Percentiles rank a stretch among this genome's conserved stretches.
Evolutionary conservation across 192 early-diverging fungal genomes (phyloP).

Genomic region (Rhizoclosmatium globosum): DNA sequence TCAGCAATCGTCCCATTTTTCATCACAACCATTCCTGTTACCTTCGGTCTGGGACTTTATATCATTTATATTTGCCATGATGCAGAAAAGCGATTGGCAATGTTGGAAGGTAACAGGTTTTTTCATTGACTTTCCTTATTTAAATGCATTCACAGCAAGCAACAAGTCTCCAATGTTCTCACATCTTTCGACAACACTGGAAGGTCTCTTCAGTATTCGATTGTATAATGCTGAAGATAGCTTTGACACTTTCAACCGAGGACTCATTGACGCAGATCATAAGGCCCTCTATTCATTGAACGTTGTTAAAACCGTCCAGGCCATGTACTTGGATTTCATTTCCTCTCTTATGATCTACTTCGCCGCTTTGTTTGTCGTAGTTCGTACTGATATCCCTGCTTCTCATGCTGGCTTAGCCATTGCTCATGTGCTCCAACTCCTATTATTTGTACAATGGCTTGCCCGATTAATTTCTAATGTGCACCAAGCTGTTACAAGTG

Average conservation of each 20-base stretch:
- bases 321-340: slow-evolving; percentile 71
- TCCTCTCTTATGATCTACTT: slow-evolving; percentile 71
- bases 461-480: slow-evolving; percentile 66
- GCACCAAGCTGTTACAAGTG: slow-evolving; percentile 63
- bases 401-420: slow-evolving; percentile 68
- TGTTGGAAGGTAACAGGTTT: slow-evolving; percentile 57
- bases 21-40: slow-evolving; percentile 56
- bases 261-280: slow-evolving; percentile 73
- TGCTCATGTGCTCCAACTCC: slow-evolving; percentile 69
- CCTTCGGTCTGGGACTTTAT: slow-evolving; percentile 39
- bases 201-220: slow-evolving; percentile 75
- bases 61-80: slow-evolving; percentile 41
- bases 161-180: slow-evolving; percentile 77
- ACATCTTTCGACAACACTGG: slow-evolving; percentile 75
- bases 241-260: slow-evolving; percentile 68
- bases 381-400: slow-evolving; percentile 28
- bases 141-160: slow-evolving; percentile 42
- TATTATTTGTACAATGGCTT: slow-evolving; percentile 75
- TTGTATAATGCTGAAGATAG: slow-evolving; percentile 69
- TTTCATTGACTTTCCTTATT: neutral
- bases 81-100: slow-evolving; percentile 63
- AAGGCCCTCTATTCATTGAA: slow-evolving; percentile 75
- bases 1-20: slow-evolving; percentile 71
- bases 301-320: slow-evolving; percentile 65
- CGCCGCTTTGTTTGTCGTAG: slow-evolving; percentile 58